Percentiles rank a stretch among this genome's conserved stretches.
These are phyloP conservation scores for Blastocystis sp. DNA, from an alignment of 352 stramenopile species.

Conservation along the genomic window DNA sequence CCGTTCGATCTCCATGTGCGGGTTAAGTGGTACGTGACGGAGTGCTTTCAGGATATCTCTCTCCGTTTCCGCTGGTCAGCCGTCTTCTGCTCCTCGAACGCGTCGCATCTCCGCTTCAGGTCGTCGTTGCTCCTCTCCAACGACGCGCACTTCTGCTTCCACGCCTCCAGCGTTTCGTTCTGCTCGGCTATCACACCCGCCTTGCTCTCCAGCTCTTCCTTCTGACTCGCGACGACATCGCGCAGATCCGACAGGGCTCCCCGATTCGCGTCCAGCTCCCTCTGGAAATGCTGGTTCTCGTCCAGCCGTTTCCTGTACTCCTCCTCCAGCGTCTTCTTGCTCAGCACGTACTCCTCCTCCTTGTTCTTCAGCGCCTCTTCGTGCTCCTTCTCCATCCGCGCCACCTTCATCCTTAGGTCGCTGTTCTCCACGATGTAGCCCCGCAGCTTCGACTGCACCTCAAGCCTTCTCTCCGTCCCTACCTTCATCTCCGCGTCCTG, in stretches of 20 bases:
- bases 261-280: background rate
- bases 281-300: constrained; percentile 9
- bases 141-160: background rate
- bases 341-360: constrained; percentile 39
- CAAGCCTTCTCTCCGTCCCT: background rate
- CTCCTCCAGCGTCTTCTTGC: constrained; percentile 44
- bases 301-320: constrained; percentile 14
- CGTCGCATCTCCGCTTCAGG: constrained; percentile 29
- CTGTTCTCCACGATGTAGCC: constrained; percentile 62
- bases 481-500: background rate
- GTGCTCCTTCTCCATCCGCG: background rate
- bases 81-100: constrained; percentile 5
- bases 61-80: constrained; percentile 22
- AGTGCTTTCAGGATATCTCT: constrained; percentile 20
- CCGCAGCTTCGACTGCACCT: constrained; percentile 11
- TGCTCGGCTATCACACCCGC: background rate
- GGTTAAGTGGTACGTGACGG: background rate
- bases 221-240: constrained; percentile 35
- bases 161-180: background rate
- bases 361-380: constrained; percentile 19
- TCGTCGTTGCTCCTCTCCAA: background rate
- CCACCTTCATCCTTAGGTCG: constrained; percentile 4
- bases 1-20: constrained; percentile 32
- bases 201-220: background rate
- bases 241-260: constrained; percentile 8